Base-by-base conservation (phyloP, 768 basidiomycete genomes). In the Leccinellum luteum region DNA sequence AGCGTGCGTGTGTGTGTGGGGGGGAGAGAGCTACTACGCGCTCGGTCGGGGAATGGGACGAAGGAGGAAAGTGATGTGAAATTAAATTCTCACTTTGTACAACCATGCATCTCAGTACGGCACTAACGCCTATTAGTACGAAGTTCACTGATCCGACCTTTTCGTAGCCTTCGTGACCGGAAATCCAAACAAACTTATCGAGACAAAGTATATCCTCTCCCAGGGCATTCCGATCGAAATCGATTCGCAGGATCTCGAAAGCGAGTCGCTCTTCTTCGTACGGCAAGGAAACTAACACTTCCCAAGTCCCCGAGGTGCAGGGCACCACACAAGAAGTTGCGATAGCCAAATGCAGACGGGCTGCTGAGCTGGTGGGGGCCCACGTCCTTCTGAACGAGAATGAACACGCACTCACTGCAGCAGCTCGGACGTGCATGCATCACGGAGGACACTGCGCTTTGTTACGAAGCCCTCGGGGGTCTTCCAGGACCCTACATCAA, bases 401-500 rank as follows among this genome's bases (percentile, higher is more conserved):
- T 51, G 30, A 28, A 45, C n/a, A 25, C 48, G 28, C 28, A 8
- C 51, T 62, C 8, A 65, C 43, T n/a, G 41, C 23, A 9, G 27
- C 34, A 79, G 75, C 64, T 86, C 10, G 78, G 79, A 31, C 78
- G 79, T 0, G 78, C 85, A 8, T 84, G 83, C 61, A 85, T 85
- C 64, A 94, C 92, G 0, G 93, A 99, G 75, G 97, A 99, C 70
- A 99, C 97, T 0, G 94, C 97, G 0, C 82, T 99, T 6, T 92
- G 89, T 63, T 98, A 92, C 67, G 84, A 86, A 59, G 94, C 97
- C 0, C 77, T 98, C 17, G 83, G 87, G 19, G 96, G 94, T 0
- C 82, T 99, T 4, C 97, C 97, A 2, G 97, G 97, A 0, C 96
- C 96, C 0, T 99, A 96, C 75, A 95, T 99, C 79, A 99, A 99